These are phyloP conservation scores for Alternaria arborescens DNA, from an alignment of 2,329 filamentous ascomycete species.

Conservation along the genomic window DNA sequence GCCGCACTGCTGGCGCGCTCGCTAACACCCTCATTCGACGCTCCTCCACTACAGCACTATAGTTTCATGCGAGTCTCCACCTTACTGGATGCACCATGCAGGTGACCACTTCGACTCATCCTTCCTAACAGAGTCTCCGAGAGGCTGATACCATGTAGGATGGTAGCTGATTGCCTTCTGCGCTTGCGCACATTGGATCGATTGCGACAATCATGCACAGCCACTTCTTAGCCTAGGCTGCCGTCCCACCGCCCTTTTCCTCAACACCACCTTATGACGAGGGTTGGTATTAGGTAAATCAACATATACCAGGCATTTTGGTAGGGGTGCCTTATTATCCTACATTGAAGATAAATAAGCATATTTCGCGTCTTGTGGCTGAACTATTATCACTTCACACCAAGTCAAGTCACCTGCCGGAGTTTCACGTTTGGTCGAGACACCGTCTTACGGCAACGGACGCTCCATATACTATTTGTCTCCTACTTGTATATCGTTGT, in stretches of 20 bases:
- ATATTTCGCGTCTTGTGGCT: background rate
- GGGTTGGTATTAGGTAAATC: background rate
- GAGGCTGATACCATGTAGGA: background rate
- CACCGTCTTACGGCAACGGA: background rate
- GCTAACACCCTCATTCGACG: background rate
- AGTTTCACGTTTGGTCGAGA: background rate
- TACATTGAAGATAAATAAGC: background rate
- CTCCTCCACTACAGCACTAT: background rate
- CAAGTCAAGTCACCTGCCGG: background rate
- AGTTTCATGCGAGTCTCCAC: background rate
- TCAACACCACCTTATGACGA: background rate
- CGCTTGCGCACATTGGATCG: background rate
- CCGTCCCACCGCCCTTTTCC: constrained; percentile 4
- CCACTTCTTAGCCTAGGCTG: constrained; percentile 1
- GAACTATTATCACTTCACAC: background rate
- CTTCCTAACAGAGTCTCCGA: background rate
- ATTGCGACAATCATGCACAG: background rate
- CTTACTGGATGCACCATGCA: background rate
- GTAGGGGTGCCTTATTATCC: background rate
- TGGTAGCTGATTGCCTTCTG: background rate
- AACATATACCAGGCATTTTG: background rate
- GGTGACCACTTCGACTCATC: background rate
- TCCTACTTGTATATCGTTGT: no score
- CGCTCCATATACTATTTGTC: background rate
- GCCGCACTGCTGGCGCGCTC: background rate